Evolutionary conservation across 192 early-diverging fungal genomes (phyloP).

Genomic region (Umbelopsis sp.): DNA sequence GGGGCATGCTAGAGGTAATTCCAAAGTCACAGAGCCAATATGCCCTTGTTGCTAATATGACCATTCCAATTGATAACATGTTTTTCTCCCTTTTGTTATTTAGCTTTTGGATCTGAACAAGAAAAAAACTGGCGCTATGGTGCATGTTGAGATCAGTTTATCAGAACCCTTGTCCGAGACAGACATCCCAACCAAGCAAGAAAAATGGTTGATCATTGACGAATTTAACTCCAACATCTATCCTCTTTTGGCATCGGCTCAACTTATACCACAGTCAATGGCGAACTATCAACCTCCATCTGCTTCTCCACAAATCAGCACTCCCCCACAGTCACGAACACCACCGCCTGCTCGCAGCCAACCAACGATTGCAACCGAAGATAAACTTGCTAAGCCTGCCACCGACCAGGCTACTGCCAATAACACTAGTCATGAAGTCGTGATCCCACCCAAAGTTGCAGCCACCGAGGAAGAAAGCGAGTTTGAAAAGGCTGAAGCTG

Average conservation of each 20-base stretch:
- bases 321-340: neutral
- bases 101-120: constrained; percentile 68
- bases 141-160: constrained; percentile 67
- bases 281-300: constrained; percentile 24
- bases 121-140: constrained; percentile 63
- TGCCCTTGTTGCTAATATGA: too few relatives aligned
- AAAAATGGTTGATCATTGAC: constrained; percentile 69
- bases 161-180: constrained; percentile 58
- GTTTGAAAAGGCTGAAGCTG: constrained; percentile 53
- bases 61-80: too few relatives aligned
- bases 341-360: constrained; percentile 1
- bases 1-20: constrained; percentile 60
- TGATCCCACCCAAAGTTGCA: neutral
- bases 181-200: constrained; percentile 60
- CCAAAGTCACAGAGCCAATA: neutral
- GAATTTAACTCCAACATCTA: constrained; percentile 41
- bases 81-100: neutral
- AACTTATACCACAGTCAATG: constrained; percentile 19
- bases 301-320: neutral
- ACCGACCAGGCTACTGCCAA: neutral
- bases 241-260: constrained; percentile 21
- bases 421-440: neutral
- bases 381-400: neutral
- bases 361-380: too few relatives aligned
- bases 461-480: constrained; percentile 12